Evolutionary conservation across 2,329 filamentous ascomycete genomes (phyloP).

Genomic region (Capronia epimyces): DNA sequence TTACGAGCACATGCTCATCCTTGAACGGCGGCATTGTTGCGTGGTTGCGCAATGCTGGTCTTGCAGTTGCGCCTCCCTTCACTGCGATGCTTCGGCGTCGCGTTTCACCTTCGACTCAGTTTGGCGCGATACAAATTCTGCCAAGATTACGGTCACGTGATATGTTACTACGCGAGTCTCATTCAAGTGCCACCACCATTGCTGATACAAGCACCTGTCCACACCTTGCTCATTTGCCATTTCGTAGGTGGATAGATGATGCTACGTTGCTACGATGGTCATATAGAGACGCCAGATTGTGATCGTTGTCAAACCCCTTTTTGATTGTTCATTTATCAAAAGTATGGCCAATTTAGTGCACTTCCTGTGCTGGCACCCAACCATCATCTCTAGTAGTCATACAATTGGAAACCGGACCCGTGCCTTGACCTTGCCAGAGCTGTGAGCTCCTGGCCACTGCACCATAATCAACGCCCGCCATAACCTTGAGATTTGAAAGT

Average conservation of each 20-base stretch:
- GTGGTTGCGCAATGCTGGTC: constrained; percentile 2
- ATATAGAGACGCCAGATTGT: neutral
- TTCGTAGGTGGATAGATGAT: too few relatives aligned
- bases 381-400: constrained; percentile 15
- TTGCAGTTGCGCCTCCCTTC: neutral
- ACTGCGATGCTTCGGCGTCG: constrained; percentile 1
- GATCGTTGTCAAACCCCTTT: constrained; percentile 13
- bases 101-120: neutral
- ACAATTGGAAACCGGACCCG: constrained; percentile 11
- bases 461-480: constrained; percentile 34
- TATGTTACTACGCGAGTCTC: neutral
- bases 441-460: constrained; percentile 39
- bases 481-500: constrained; percentile 18
- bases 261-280: neutral
- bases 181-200: too few relatives aligned
- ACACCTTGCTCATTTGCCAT: too few relatives aligned
- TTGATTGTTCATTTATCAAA: constrained; percentile 14
- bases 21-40: constrained; percentile 46
- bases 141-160: constrained; percentile 1
- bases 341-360: constrained; percentile 17
- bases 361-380: constrained; percentile 23
- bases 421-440: constrained; percentile 32
- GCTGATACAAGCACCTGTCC: too few relatives aligned
- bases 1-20: constrained; percentile 49
- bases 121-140: constrained; percentile 1